Base-by-base conservation (phyloP, 2,329 filamentous ascomycete species). In the Epichloe brachyelytri region DNA sequence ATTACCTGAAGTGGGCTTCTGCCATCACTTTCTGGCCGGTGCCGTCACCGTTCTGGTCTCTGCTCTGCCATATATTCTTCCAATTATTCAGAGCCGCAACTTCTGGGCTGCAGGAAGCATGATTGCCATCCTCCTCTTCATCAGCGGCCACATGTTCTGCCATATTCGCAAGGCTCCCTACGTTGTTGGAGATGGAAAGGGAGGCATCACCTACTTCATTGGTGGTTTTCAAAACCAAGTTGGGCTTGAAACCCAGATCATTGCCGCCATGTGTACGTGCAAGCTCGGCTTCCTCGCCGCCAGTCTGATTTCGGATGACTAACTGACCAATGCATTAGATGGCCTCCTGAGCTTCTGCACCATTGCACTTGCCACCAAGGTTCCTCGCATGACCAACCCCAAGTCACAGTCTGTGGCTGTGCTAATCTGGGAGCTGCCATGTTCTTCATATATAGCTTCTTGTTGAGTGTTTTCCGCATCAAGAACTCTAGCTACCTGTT, bases 71-170 rank as follows among this genome's bases (percentile, higher is more conserved):
- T 94, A 90, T 61, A 62, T 96, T 12, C 64, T 91, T 11, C 91
- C 91, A 3, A 62, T 96, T 53, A 67, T 96, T 37, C 87, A 89
- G 67, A 96, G 85, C 73, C 85, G 91, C 59, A 97, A 95, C 62
- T 71, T 97, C 17, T 98, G 93, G 93, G 90, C 91, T 22, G 88
- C 86, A 20, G 69, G 94, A 61, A 95, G 86, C 68, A 73, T 98
- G 58, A 89, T 97, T 61, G 76, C 83, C 14, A 90, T 98, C 56
- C 78, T 98, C 41, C 75, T 96, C 52, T 98, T 97, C 71, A 96
- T 86, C 45, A 93, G 86, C 60, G 94, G 93, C 39, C 90, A 97
- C 70, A 98, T 98, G 94, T 98, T 94, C 78, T 98, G 97, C 69
- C 90, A 96, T 64, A 98, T 98, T 63, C 82, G 94, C 60, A 91